Base-by-base conservation (phyloP, 768 basidiomycete genomes). In the Lactarius indigo region DNA sequence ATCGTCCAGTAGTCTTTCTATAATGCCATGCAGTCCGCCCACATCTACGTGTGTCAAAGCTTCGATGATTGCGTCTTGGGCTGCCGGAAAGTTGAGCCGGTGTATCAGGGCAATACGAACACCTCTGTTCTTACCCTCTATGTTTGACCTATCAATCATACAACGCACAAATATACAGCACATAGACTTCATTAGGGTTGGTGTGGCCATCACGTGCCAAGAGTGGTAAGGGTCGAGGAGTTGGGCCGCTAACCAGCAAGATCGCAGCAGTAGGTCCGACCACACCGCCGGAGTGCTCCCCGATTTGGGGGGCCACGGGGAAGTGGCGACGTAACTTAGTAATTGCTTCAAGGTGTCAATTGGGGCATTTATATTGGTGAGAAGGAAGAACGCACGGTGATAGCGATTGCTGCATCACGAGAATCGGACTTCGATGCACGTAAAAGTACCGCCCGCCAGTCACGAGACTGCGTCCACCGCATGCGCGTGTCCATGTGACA, bases 401-500 rank as follows among this genome's bases (percentile, higher is more conserved):
- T 59, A n/a, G 64, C 63, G 26, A 70, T 64, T 17, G 64, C 59
- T 28, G 57, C 54, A 17, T 69, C 66, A 1, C n/a, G 33, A n/a
- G 44, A 26, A 20, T 66, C 60, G 10, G 69, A 58, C 8, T 64
- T 57, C 2, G 64, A 57, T 20, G 69, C 68, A n/a, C 8, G 20
- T 31, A 71, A 57, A 18, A 73, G 65, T 10, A 56, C 57, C 5
- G 47, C 64, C 18, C 68, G 68, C 72, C 71, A 74, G 50, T 60
- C 64, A 26, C 65, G 64, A 55, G 39, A 69, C 59, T 8, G 62
- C 52, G 26, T 23, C 5, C 28, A 20, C 26, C 50, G 31, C 37
- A 68, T 44, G 23, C 64, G 68, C 5, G 30, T 50, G 31, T 79
- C 75, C 18, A 80, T 68, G 70, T 84, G 80, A 67, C 76, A 79